Evolutionary conservation across 345 rosid genomes (phyloP), one percentile per base, ranked within the genome.

Genomic region (Lepidium aucheri): DNA sequence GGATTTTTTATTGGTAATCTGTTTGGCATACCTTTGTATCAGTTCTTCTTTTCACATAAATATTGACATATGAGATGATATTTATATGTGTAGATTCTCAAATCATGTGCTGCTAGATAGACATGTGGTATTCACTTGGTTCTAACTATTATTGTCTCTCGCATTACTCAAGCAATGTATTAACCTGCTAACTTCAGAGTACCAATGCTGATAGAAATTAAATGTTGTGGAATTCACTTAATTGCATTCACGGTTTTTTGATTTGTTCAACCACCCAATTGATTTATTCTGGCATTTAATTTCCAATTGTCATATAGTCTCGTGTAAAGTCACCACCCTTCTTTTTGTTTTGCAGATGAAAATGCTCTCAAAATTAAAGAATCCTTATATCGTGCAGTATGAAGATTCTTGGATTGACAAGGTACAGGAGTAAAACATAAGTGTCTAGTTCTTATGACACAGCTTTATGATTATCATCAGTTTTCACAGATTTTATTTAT

Each of bases 381-480:
- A 86, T 70, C 89, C 95, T 18, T 94, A 90, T 14, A 80, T 94
- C 36, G 85, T 90, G 60, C 81, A 82, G 57, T 77, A 77, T 70
- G 88, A 85, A 78, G 97, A 94, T 84, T 84, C 96, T 63, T 94
- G 96, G 99, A 91, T 85, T 74, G 99, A 87, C 66, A 80, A 94
- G 93, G 97, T 94, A 76, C 60, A 66, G 14, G 50, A 59, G 11
- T 30, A 15, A 33, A 51, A 61, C 55, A 7, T 46, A 42, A 30
- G 1, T 47, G n/a, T 42, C 36, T 41, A 20, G 22, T 35, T 58
- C 30, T 12, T 10, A 53, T 32, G 35, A 52, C 26, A 14, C 13
- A 26, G 15, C 13, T 26, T 57, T 18, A 38, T 52, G 71, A 51
- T 16, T 42, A 51, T 46, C 34, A 61, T 28, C 12, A 34, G 52